Percentiles rank a stretch among this genome's conserved stretches.
phyloP scores from a whole-genome alignment of 768 basidiomycete species.

The Agrocybe praecox region DNA sequence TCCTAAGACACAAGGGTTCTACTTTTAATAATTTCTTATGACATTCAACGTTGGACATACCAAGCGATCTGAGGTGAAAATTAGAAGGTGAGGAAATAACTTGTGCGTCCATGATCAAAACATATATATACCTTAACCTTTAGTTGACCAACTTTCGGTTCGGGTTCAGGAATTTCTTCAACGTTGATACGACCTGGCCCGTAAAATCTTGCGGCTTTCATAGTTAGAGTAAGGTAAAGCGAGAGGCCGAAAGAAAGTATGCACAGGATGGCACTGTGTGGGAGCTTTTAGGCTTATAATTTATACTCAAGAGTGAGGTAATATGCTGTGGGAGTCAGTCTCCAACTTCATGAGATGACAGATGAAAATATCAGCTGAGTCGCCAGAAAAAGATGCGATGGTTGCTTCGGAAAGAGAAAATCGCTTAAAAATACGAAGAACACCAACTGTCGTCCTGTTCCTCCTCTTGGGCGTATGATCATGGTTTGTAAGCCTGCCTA shows the following conservation, averaged over 20 bases:
- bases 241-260: neutral
- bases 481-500: no score
- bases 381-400: no score
- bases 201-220: conserved; percentile 50
- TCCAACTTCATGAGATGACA: neutral
- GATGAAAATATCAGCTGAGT: neutral
- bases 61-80: neutral
- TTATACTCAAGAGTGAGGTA: neutral
- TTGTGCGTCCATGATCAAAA: neutral
- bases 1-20: neutral
- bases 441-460: no score
- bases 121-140: conserved; percentile 41
- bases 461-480: no score
- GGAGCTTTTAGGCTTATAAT: no score
- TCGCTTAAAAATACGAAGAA: no score
- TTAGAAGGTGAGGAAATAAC: neutral
- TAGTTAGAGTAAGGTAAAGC: conserved; percentile 14
- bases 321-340: neutral
- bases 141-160: conserved; percentile 35
- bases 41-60: neutral
- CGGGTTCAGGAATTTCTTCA: conserved; percentile 42
- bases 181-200: conserved; percentile 45
- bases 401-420: no score
- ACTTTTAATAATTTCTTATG: neutral
- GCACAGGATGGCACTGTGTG: neutral